Conservation (phyloP, 1,284 basidiomycete species). For the Tilletia indica region DNA sequence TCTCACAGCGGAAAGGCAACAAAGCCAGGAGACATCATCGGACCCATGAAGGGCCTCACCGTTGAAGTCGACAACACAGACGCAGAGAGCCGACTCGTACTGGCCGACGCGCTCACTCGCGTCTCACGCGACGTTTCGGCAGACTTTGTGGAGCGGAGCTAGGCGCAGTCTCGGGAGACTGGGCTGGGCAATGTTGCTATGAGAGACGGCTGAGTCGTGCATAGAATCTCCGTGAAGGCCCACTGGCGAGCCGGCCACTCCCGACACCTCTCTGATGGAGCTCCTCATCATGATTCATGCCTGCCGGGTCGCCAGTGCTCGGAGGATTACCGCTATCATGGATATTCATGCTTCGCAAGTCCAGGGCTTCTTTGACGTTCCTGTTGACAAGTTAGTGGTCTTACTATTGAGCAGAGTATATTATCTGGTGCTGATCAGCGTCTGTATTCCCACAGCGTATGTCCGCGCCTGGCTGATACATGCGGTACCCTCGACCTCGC, state of each 20-base stretch:
- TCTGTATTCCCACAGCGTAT: neutral
- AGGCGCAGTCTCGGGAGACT: no score
- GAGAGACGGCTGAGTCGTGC: no score
- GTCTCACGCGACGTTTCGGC: constrained; percentile 68
- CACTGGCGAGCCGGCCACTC: constrained; percentile 31
- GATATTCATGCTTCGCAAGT: constrained; percentile 56
- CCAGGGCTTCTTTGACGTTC: constrained; percentile 99
- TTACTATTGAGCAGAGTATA: constrained; percentile 96
- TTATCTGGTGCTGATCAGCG: constrained; percentile 72
- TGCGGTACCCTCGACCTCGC: constrained; percentile 96
- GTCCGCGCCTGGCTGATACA: constrained; percentile 71
- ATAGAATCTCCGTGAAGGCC: no score
- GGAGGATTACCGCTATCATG: constrained; percentile 87
- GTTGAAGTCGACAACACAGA: constrained; percentile 87
- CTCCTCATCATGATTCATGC: constrained; percentile 99
- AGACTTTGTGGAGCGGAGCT: no score
- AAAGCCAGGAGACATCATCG: constrained; percentile 78
- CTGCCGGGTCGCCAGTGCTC: constrained; percentile 81
- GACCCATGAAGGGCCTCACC: constrained; percentile 83
- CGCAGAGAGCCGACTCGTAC: constrained; percentile 76
- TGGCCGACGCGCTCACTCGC: constrained; percentile 79
- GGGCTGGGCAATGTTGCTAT: no score
- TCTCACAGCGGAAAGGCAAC: constrained; percentile 68
- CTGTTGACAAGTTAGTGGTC: constrained; percentile 79
- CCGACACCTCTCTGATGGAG: constrained; percentile 80